Conservation (phyloP, 495 filamentous ascomycete genomes). For the Evernia prunastri region DNA sequence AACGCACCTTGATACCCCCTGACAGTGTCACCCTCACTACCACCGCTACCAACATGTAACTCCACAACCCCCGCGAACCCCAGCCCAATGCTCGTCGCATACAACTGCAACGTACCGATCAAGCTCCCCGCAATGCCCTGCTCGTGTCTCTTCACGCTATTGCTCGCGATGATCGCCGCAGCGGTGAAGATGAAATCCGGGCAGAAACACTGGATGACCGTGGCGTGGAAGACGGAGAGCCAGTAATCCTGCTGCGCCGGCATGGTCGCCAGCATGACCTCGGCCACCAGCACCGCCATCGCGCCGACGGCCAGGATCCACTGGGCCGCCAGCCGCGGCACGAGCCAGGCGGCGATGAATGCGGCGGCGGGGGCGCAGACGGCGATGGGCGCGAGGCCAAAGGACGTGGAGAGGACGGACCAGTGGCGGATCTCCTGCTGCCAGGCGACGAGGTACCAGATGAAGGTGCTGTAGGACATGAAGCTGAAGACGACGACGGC, state of each 20-base stretch:
- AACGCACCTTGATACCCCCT: slow-evolving; percentile 39
- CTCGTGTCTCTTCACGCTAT: slow-evolving; percentile 41
- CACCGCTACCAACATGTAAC: slow-evolving; percentile 26
- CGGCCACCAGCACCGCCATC: slow-evolving; percentile 34
- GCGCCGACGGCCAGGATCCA: slow-evolving; percentile 46
- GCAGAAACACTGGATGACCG: slow-evolving; percentile 40
- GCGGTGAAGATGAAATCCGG: slow-evolving; percentile 48
- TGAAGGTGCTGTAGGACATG: slow-evolving; percentile 44
- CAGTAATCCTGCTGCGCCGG: slow-evolving; percentile 46
- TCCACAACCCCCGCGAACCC: slow-evolving; percentile 50
- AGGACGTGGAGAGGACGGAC: slow-evolving; percentile 39
- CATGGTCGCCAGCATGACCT: slow-evolving; percentile 42
- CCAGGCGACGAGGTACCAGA: slow-evolving; percentile 47
- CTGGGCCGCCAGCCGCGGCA: slow-evolving; percentile 43
- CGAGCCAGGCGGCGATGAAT: slow-evolving; percentile 43
- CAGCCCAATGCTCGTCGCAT: slow-evolving; percentile 43
- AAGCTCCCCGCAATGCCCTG: slow-evolving; percentile 47
- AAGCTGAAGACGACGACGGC: slow-evolving; percentile 45
- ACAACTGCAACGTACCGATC: slow-evolving; percentile 43
- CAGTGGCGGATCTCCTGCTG: slow-evolving; percentile 41
- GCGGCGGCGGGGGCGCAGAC: slow-evolving; percentile 37
- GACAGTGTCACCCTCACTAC: slow-evolving; percentile 21
- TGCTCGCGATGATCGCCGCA: slow-evolving; percentile 50
- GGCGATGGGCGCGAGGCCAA: slow-evolving; percentile 41
- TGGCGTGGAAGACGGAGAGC: slow-evolving; percentile 46